Conservation (phyloP, 768 basidiomycete genomes). For the Leccinum rimulosum region DNA sequence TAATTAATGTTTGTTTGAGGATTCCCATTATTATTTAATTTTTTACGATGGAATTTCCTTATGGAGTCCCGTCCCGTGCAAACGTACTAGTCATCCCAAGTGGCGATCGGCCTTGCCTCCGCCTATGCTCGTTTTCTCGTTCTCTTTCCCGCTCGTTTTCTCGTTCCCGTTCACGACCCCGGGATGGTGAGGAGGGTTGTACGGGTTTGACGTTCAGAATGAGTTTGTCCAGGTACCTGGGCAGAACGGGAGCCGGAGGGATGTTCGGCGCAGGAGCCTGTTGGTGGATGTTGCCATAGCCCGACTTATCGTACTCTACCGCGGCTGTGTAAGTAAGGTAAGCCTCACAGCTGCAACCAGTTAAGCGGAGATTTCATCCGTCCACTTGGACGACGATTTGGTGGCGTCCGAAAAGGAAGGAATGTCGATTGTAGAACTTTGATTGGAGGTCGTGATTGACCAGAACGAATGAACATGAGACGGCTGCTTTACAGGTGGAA, state of each 20-base stretch:
- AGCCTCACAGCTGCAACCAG: constrained; percentile 80
- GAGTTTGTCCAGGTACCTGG: constrained; percentile 89
- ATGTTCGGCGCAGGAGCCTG: constrained; percentile 68
- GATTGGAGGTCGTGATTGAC: constrained; percentile 37
- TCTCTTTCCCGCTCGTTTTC: constrained; percentile 35
- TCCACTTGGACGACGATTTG: constrained; percentile 55
- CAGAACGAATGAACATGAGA: constrained; percentile 41
- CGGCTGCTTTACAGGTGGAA: constrained; percentile 28
- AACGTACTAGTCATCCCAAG: constrained; percentile 35
- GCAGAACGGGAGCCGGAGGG: constrained; percentile 84
- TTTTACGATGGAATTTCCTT: constrained; percentile 2
- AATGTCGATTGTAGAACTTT: constrained; percentile 28
- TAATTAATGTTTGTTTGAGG: too few relatives aligned
- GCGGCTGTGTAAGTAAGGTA: constrained; percentile 48
- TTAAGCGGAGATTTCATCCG: constrained; percentile 70
- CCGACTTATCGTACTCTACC: constrained; percentile 32
- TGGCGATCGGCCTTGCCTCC: constrained; percentile 31
- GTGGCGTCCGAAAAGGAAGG: constrained; percentile 30
- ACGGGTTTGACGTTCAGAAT: constrained; percentile 65
- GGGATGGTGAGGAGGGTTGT: constrained; percentile 29
- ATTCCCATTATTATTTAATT: too few relatives aligned
- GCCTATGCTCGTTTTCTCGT: constrained; percentile 30
- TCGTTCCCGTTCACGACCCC: constrained; percentile 36
- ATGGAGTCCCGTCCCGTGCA: constrained; percentile 22
- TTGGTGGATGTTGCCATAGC: constrained; percentile 35